A percentile compares a stretch with the other conserved stretches of the same genome.
These are phyloP conservation scores for Rosa lucieae DNA, from an alignment of 306 rosid species.

Conservation along the genomic window DNA sequence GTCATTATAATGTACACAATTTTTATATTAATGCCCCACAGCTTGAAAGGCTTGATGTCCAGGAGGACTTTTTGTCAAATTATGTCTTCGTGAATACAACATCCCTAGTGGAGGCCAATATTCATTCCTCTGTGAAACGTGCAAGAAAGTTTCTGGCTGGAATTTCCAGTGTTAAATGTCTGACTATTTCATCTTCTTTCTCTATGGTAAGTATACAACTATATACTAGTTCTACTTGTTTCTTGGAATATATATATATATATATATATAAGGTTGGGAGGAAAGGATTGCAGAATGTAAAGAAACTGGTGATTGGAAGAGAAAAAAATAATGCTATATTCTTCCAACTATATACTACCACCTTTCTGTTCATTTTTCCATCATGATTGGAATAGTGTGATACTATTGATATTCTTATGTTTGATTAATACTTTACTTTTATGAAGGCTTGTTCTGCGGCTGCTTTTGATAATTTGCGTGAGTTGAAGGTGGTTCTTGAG, in stretches of 20 bases:
- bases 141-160: background rate
- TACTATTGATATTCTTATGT: background rate
- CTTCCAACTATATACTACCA: too few relatives aligned
- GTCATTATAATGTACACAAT: background rate
- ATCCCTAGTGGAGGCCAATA: background rate
- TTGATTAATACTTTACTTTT: background rate
- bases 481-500: background rate
- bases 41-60: constrained; percentile 4
- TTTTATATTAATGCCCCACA: background rate
- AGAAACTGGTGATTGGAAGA: background rate
- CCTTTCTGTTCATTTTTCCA: too few relatives aligned
- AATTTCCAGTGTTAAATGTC: background rate
- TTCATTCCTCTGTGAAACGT: background rate
- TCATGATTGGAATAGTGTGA: too few relatives aligned
- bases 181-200: background rate
- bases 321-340: too few relatives aligned
- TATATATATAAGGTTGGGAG: background rate
- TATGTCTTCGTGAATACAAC: background rate
- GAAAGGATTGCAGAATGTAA: background rate
- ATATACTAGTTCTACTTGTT: background rate
- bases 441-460: background rate
- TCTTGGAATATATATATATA: background rate
- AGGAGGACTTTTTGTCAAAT: background rate
- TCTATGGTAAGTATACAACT: background rate
- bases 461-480: background rate